phyloP scores from a whole-genome alignment of 306 rosid species.

The Oemleria cerasiformis region DNA sequence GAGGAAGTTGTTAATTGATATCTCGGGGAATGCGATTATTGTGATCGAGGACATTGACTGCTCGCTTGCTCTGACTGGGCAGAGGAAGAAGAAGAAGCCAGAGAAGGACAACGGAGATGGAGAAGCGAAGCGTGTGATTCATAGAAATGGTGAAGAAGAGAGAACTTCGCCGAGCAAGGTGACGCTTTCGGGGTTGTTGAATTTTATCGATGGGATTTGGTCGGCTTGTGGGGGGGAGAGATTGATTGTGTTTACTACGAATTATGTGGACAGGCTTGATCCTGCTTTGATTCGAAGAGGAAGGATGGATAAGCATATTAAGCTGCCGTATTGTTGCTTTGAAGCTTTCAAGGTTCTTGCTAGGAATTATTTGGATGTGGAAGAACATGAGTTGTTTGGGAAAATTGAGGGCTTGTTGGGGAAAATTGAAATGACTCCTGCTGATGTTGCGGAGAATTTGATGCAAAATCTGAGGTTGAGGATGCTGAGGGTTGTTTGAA shows the following conservation, averaged over 20 bases:
- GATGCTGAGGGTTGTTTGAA: constrained; percentile 37
- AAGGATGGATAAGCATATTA: constrained; percentile 74
- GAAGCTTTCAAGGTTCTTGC: constrained; percentile 69
- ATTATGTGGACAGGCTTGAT: constrained; percentile 58
- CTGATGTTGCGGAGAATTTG: constrained; percentile 70
- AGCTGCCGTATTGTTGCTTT: constrained; percentile 53
- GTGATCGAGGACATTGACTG: neutral
- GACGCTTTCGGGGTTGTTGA: neutral
- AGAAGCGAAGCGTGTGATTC: neutral
- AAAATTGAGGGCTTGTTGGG: constrained; percentile 32
- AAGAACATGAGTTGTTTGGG: constrained; percentile 36
- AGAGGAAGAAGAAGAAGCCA: neutral
- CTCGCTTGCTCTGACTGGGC: neutral
- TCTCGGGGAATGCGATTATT: neutral
- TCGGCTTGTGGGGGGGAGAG: constrained; percentile 65
- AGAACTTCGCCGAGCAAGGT: neutral
- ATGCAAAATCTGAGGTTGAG: constrained; percentile 54
- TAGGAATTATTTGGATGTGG: constrained; percentile 52
- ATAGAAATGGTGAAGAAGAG: no score
- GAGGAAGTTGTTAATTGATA: neutral
- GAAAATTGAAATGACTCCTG: constrained; percentile 50
- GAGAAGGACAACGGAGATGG: neutral
- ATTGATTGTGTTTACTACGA: constrained; percentile 60
- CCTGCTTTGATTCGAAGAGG: constrained; percentile 64
- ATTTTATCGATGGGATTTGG: neutral